A percentile compares a stretch with the other conserved stretches of the same genome.
Conservation (phyloP, 805 yeast species). For the Candida boidinii region DNA sequence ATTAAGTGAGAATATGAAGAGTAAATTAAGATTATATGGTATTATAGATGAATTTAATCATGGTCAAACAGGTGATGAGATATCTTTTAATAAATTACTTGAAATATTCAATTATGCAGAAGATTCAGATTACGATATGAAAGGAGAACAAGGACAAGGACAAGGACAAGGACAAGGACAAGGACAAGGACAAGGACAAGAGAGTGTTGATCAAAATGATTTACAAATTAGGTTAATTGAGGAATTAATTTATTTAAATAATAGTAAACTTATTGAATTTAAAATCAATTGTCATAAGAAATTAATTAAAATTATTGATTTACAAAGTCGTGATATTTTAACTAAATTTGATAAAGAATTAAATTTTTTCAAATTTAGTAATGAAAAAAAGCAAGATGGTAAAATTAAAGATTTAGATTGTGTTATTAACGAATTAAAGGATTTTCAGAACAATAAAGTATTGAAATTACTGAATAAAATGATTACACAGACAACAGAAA, state of each 20-base stretch:
- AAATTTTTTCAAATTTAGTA: no score
- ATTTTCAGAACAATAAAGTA: neutral
- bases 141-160: slow-evolving; percentile 1
- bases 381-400: slow-evolving; percentile 1
- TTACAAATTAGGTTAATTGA: no score
- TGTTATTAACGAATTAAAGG: neutral
- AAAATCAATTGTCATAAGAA: no score
- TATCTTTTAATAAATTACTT: no score
- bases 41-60: slow-evolving; percentile 5
- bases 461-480: neutral
- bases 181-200: neutral
- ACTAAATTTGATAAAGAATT: no score
- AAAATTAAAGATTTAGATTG: neutral
- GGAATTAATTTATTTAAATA: no score
- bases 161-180: neutral
- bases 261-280: no score
- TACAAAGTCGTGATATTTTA: no score
- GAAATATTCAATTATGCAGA: slow-evolving; percentile 14
- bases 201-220: neutral
- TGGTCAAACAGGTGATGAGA: no score
- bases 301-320: no score
- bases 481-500: neutral
- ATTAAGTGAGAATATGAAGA: neutral
- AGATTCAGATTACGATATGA: slow-evolving; percentile 11
- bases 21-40: slow-evolving; percentile 1